These are phyloP conservation scores for Populus euphratica DNA, from an alignment of 345 rosid species.

Conservation along the genomic window DNA sequence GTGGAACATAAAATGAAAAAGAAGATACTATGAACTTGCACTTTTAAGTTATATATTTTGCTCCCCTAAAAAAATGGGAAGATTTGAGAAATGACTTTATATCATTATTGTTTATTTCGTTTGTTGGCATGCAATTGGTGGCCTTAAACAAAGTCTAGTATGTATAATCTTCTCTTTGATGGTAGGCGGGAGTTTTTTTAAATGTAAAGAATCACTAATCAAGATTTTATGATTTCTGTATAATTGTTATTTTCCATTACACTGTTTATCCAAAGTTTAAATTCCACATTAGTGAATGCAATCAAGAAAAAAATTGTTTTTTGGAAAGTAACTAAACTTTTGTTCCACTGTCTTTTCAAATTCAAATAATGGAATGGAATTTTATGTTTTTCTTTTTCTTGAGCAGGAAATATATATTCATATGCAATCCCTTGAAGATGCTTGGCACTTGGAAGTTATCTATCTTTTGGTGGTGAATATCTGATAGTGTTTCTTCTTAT, in stretches of 20 bases:
- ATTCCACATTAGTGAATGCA: neutral
- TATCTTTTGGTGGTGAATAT: constrained; percentile 36
- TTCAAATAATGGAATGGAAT: neutral
- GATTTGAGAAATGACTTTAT: neutral
- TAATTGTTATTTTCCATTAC: neutral
- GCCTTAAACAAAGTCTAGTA: neutral
- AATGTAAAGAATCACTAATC: neutral
- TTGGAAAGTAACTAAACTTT: neutral
- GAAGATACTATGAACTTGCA: neutral
- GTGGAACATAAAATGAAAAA: neutral
- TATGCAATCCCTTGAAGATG: constrained; percentile 55
- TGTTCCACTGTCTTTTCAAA: neutral
- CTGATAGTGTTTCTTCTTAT: neutral
- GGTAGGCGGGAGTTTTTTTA: neutral
- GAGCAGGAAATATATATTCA: constrained; percentile 57
- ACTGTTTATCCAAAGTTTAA: neutral
- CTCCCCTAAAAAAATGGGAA: neutral
- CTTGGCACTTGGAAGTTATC: constrained; percentile 22
- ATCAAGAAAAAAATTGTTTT: neutral
- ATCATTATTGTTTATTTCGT: neutral
- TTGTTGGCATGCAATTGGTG: neutral
- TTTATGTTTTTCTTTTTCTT: neutral
- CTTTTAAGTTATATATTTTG: neutral
- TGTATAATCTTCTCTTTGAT: neutral
- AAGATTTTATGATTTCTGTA: neutral